phyloP scores from a whole-genome alignment of 1,284 basidiomycete genomes.

The Leccinum idahoense region DNA sequence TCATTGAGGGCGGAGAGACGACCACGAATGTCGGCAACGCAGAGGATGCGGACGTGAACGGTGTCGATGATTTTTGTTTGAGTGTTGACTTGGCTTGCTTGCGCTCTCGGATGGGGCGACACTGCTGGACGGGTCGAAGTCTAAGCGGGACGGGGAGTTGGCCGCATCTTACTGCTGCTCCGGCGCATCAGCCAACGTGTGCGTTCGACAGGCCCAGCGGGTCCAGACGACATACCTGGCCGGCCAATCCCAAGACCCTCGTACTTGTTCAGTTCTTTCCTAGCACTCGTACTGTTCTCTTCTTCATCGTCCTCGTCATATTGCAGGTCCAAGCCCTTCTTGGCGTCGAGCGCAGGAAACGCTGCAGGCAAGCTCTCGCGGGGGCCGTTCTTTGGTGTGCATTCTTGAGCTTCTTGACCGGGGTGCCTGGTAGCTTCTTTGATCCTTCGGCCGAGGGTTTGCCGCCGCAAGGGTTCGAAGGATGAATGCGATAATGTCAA shows the following conservation, averaged over 20 bases:
- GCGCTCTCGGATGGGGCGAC: slow-evolving; percentile 49
- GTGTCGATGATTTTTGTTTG: slow-evolving; percentile 74
- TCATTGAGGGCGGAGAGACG: slow-evolving; percentile 84
- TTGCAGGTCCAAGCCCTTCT: slow-evolving; percentile 20
- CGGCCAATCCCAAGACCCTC: slow-evolving; percentile 64
- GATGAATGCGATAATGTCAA: no score
- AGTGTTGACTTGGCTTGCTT: slow-evolving; percentile 58
- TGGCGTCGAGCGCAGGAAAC: slow-evolving; percentile 41
- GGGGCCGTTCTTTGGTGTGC: slow-evolving; percentile 36
- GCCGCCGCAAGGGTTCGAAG: no score
- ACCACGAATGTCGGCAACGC: slow-evolving; percentile 94
- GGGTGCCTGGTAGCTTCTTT: no score
- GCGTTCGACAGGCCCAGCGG: slow-evolving; percentile 34
- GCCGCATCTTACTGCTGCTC: slow-evolving; percentile 50
- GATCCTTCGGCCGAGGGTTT: no score
- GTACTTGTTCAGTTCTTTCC: slow-evolving; percentile 46
- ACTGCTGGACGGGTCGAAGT: slow-evolving; percentile 51
- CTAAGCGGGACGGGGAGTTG: slow-evolving; percentile 50
- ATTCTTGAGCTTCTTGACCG: no score
- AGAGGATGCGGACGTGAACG: slow-evolving; percentile 83
- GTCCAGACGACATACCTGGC: slow-evolving; percentile 37
- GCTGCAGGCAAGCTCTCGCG: slow-evolving; percentile 71
- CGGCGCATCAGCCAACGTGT: slow-evolving; percentile 63
- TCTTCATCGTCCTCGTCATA: slow-evolving; percentile 36
- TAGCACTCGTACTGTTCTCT: slow-evolving; percentile 46